Conservation (phyloP, 2,329 filamentous ascomycete species). For the Venturiaceae sp. region DNA sequence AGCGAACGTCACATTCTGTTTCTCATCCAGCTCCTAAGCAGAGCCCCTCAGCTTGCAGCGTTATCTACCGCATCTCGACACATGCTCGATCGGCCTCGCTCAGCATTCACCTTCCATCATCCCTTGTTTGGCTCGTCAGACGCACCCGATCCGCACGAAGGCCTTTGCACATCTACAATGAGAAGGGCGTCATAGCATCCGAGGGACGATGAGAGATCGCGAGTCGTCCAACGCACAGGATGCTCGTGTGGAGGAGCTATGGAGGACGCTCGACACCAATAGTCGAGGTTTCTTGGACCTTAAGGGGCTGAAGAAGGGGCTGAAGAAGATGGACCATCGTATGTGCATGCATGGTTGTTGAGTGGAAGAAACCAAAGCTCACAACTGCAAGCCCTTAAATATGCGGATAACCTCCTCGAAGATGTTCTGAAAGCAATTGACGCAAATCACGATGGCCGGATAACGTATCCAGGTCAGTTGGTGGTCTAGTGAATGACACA, state of each 20-base stretch:
- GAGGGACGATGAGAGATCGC: constrained; percentile 49
- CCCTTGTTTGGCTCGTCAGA: background rate
- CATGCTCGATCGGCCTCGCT: background rate
- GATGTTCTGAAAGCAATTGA: constrained; percentile 78
- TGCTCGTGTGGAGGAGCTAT: constrained; percentile 72
- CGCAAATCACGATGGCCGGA: constrained; percentile 76
- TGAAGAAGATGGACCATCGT: constrained; percentile 90
- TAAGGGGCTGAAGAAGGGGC: constrained; percentile 71
- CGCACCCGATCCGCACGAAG: background rate
- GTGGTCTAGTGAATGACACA: background rate
- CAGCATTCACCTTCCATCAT: background rate
- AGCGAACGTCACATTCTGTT: background rate
- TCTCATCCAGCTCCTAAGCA: background rate
- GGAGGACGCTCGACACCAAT: constrained; percentile 70
- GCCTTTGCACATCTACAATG: constrained; percentile 2
- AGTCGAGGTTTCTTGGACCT: constrained; percentile 74
- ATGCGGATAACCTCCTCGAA: constrained; percentile 76
- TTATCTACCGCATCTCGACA: background rate
- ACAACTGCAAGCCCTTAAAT: constrained; percentile 58
- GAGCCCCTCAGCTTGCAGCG: background rate
- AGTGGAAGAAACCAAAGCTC: constrained; percentile 1
- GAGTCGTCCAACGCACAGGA: constrained; percentile 74
- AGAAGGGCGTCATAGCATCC: constrained; percentile 4
- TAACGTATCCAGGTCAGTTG: constrained; percentile 71
- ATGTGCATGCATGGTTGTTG: constrained; percentile 24